Evolutionary conservation across 805 yeast genomes (phyloP).

Genomic region (Saccharomycopsis fibuligera): DNA sequence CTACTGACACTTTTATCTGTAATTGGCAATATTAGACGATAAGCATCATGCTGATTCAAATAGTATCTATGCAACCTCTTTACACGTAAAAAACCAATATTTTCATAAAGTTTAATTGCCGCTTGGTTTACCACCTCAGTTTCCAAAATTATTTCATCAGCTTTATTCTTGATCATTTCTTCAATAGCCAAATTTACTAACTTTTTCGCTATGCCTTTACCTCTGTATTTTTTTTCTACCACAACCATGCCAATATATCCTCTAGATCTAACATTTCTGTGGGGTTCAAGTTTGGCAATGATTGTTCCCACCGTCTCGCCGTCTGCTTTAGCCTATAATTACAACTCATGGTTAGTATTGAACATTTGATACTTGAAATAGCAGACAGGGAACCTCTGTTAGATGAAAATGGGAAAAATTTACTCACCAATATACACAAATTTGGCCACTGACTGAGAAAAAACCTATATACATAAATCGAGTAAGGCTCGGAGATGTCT

Average conservation of each 20-base stretch:
- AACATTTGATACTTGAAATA: not conserved
- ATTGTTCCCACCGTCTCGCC: constrained; percentile 66
- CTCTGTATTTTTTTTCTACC: constrained; percentile 64
- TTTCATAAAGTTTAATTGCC: constrained; percentile 65
- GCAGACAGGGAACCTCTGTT: not conserved
- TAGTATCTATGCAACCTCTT: constrained; percentile 83
- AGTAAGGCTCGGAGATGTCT: constrained; percentile 90
- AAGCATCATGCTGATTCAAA: constrained; percentile 90
- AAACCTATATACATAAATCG: constrained; percentile 86
- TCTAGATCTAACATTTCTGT: constrained; percentile 63
- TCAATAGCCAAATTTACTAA: constrained; percentile 59
- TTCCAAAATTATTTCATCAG: constrained; percentile 90
- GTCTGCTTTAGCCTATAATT: constrained; percentile 21
- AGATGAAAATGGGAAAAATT: constrained; percentile 13
- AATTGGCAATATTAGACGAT: constrained; percentile 74
- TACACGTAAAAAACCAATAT: constrained; percentile 66
- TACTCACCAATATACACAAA: constrained; percentile 60
- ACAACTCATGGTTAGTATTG: not conserved
- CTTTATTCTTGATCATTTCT: constrained; percentile 54
- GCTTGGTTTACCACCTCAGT: constrained; percentile 79
- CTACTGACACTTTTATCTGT: constrained; percentile 51
- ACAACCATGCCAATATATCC: constrained; percentile 98
- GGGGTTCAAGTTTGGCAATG: constrained; percentile 74
- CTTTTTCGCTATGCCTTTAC: constrained; percentile 73
- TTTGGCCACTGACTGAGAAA: constrained; percentile 90